phyloP scores from a whole-genome alignment of 2,329 filamentous ascomycete genomes.

The Sphaerostilbella broomeana region DNA sequence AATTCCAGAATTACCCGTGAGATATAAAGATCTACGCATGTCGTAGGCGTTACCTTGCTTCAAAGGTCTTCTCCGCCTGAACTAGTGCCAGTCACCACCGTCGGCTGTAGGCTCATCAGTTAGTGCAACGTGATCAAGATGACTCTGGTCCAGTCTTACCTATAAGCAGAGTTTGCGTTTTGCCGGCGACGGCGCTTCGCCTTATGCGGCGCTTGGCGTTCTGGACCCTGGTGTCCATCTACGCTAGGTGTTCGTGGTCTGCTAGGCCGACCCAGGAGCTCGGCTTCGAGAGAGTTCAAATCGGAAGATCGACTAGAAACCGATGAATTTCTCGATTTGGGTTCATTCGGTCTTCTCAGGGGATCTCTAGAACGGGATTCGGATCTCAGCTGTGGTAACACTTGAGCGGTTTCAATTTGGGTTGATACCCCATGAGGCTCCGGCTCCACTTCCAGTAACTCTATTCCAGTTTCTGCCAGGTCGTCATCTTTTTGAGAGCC shows the following conservation, averaged over 20 bases:
- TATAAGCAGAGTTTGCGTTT: slow-evolving; percentile 33
- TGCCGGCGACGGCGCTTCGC: slow-evolving; percentile 28
- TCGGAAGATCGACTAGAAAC: slow-evolving; percentile 30
- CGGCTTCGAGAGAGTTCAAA: slow-evolving; percentile 33
- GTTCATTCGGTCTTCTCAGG: slow-evolving; percentile 17
- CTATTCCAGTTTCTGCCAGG: no score
- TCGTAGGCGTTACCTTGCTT: no score
- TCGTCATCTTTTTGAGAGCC: no score
- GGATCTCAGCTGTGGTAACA: slow-evolving; percentile 1
- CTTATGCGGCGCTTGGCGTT: slow-evolving; percentile 16
- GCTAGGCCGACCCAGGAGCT: slow-evolving; percentile 29
- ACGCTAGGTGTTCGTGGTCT: slow-evolving; percentile 25
- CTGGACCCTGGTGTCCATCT: slow-evolving; percentile 17
- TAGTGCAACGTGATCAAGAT: background rate
- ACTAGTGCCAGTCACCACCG: slow-evolving; percentile 27
- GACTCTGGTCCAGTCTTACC: slow-evolving; percentile 20
- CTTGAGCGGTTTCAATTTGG: slow-evolving; percentile 5
- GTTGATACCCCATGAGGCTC: background rate
- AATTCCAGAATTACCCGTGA: no score
- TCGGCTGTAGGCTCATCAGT: slow-evolving; percentile 21
- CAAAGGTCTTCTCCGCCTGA: no score
- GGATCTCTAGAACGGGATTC: slow-evolving; percentile 10
- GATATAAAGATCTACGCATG: no score
- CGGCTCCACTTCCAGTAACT: no score
- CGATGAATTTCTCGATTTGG: slow-evolving; percentile 25